Percentiles rank a stretch among this genome's conserved stretches.
phyloP scores from a whole-genome alignment of 2,329 filamentous ascomycete species.

The Botrytis galanthina region DNA sequence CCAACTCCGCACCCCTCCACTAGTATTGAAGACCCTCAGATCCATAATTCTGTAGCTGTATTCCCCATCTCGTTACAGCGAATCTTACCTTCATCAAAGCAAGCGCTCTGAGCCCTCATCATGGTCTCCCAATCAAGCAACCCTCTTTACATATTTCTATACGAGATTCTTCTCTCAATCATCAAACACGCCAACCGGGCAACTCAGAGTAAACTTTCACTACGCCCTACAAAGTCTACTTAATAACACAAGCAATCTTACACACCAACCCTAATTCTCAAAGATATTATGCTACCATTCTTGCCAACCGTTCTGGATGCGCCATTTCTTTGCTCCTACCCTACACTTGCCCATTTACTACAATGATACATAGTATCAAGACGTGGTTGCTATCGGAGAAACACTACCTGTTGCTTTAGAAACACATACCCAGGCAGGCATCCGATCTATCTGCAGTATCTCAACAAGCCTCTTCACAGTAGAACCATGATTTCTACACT shows the following conservation, averaged over 20 bases:
- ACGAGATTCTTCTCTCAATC: not conserved
- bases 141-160: not conserved
- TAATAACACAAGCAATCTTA: not conserved
- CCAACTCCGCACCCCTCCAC: no score
- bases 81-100: not conserved
- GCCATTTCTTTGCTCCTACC: not conserved
- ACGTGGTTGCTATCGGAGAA: not conserved
- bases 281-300: not conserved
- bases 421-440: not conserved
- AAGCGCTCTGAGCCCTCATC: not conserved
- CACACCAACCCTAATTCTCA: not conserved
- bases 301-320: not conserved
- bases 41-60: no score
- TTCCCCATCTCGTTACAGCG: no score
- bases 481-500: rapidly evolving
- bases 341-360: no score
- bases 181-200: not conserved
- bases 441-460: not conserved
- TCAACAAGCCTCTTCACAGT: not conserved
- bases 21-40: no score
- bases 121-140: not conserved
- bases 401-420: not conserved
- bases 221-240: not conserved
- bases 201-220: not conserved
- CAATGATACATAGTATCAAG: not conserved